Percentiles rank a stretch among this genome's conserved stretches.
phyloP scores from a whole-genome alignment of 108 stramenopile species.

The Fragilaria crotonensis region DNA sequence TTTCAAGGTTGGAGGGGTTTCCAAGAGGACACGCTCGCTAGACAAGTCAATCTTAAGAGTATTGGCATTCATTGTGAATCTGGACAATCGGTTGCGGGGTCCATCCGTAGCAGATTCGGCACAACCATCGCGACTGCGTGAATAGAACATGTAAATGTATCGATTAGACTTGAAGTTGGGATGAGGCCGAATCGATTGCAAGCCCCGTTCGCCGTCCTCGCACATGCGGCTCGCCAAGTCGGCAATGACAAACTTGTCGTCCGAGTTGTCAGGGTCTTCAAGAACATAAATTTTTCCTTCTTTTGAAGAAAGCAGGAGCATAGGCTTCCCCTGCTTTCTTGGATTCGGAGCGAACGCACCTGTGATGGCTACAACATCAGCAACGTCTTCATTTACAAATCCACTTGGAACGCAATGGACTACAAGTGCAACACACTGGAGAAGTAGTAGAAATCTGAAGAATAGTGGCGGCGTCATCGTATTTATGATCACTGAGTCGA shows the following conservation, averaged over 20 bases:
- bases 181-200: constrained; percentile 8
- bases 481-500: no score
- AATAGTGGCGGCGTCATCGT: no score
- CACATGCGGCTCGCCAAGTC: constrained; percentile 9
- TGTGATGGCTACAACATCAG: constrained; percentile 4
- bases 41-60: constrained; percentile 4
- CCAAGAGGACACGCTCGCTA: constrained; percentile 16
- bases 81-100: constrained; percentile 23
- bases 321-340: constrained; percentile 3
- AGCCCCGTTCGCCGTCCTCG: constrained; percentile 21
- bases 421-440: no score
- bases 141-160: constrained; percentile 21
- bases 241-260: not conserved
- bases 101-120: constrained; percentile 6
- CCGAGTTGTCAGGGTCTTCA: constrained; percentile 11
- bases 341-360: constrained; percentile 15
- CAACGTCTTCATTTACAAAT: constrained; percentile 16
- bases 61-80: constrained; percentile 12
- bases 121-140: constrained; percentile 8
- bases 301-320: constrained; percentile 3
- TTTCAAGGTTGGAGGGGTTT: constrained; percentile 5
- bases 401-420: constrained; percentile 10
- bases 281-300: constrained; percentile 8
- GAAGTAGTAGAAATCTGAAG: no score
- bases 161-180: constrained; percentile 16